Evolutionary conservation across 179 eudicot species (phyloP), one percentile per base, ranked within the genome.

Genomic region (Beta corolliflora): DNA sequence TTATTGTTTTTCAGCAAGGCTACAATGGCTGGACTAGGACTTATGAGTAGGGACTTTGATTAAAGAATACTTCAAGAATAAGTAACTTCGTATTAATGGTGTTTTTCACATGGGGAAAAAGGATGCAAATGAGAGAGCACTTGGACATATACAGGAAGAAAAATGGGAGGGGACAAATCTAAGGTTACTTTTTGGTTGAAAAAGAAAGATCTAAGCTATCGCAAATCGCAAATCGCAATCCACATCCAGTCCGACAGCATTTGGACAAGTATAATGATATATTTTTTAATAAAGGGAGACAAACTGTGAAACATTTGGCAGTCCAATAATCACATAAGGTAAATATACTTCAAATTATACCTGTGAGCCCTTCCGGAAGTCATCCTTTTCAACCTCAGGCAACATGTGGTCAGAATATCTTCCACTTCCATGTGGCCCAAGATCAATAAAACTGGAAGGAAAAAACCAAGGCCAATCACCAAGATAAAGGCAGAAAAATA

Each of bases 311-410:
- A 55, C 64, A 66, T 55, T 23, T 29, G 75, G 48, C 10, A 23
- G 55, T 19, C 13, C 60, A 15, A 31, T 61, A 44, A 80, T 23
- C 68, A 59, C 52, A 54, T 16, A 80, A 19, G 52, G 25, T 76
- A 70, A 18, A 71, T 64, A 55, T 46, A 9, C n/a, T 7, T 44
- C 31, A n/a, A 61, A 54, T 31, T 45, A 10, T 81, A 89, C 91
- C 89, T 89, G 91, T 31, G 91, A 89, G 77, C 91, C 91, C 81
- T 89, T 89, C 56, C 91, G 84, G 55, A 89, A 89, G 64, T 83
- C 85, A 41, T 79, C 75, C 61, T 23, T 84, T 81, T 89, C 89
- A 79, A 89, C 89, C 84, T 89, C 89, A 71, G 89, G 89, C 80
- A 85, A 68, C 91, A 89, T 89, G 79, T 83, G 85, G 58, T 79